Evolutionary conservation across 495 filamentous ascomycete species (phyloP), one percentile per base, ranked within the genome.

Genomic region (Sabuloglossum arenarium): DNA sequence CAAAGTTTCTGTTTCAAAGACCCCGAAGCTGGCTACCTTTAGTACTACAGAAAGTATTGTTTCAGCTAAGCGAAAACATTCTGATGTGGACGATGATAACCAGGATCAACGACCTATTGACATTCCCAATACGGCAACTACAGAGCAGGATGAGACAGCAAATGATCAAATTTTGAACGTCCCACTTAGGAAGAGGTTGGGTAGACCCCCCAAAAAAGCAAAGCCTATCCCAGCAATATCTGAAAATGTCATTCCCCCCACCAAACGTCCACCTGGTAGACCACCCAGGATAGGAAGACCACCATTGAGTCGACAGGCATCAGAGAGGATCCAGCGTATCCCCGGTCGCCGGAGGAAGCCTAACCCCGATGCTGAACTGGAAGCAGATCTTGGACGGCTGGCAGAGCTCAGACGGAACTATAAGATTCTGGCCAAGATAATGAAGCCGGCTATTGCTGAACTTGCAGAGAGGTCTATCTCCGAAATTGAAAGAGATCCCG

Each of bases 301-400:
- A 54, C 23, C 37, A 12, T 8, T 30, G 42, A 23, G 21, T n/a
- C 42, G 55, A 2, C 32, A 50, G 19, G 34, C 12, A 21, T 34
- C 53, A 27, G 34, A 39, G 30, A 39, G 30, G 30, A 23, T 54
- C 3, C 47, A 51, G 24, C 23, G 47, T 27, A 51, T 51, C 6
- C 55, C 55, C 19, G 55, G 55, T 25, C 32, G 42, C 12, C 32
- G 55, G 19, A 56, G 43, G 30, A 49, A 30, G 24, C 55, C 43
- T 1, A 31, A 56, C 16, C 55, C 55, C 1, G 37, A 56, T 56
- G 37, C 37, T 10, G 30, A 23, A 16, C 30, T 50, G 19, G 55
- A 45, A 8, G 55, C 55, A n/a, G 37, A 45, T 24, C 21, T 56
- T 30, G 28, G 19, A 25, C 32, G 55, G 1, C 16, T 39, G 28